Percentiles rank a stretch among this genome's conserved stretches.
phyloP scores from a whole-genome alignment of 331 rosid genomes.

The Rosa hybrid region DNA sequence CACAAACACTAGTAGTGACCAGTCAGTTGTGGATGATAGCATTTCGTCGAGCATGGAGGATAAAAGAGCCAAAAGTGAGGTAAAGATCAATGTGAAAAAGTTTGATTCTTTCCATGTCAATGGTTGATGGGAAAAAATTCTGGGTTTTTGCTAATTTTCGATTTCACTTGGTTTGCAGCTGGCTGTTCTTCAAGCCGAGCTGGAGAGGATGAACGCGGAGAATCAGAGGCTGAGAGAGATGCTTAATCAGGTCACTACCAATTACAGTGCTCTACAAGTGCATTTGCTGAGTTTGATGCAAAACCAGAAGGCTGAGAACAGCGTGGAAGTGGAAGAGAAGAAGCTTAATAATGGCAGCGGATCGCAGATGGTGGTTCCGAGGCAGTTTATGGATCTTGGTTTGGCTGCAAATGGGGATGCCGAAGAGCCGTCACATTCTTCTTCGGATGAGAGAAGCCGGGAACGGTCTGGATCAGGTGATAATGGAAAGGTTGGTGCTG shows the following conservation, averaged over 20 bases:
- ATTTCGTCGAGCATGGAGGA: conserved; percentile 39
- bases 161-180: conserved; percentile 30
- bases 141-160: background rate
- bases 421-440: conserved; percentile 48
- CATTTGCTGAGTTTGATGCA: conserved; percentile 45
- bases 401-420: conserved; percentile 36
- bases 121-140: background rate
- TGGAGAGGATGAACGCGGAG: conserved; percentile 54
- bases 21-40: conserved; percentile 54
- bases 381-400: conserved; percentile 77
- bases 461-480: conserved; percentile 44
- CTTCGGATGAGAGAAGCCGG: conserved; percentile 44
- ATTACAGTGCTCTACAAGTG: conserved; percentile 56
- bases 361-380: conserved; percentile 39
- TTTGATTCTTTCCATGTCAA: background rate
- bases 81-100: background rate
- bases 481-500: conserved; percentile 12
- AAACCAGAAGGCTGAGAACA: conserved; percentile 33
- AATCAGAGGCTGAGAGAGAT: conserved; percentile 49
- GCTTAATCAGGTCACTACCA: conserved; percentile 48
- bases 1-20: conserved; percentile 56
- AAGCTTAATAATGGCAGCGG: conserved; percentile 16
- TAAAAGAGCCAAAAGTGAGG: conserved; percentile 54
- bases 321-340: conserved; percentile 17
- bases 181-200: conserved; percentile 57